Evolutionary conservation across 331 rosid species (phyloP).

Genomic region (Malus hybrid): DNA sequence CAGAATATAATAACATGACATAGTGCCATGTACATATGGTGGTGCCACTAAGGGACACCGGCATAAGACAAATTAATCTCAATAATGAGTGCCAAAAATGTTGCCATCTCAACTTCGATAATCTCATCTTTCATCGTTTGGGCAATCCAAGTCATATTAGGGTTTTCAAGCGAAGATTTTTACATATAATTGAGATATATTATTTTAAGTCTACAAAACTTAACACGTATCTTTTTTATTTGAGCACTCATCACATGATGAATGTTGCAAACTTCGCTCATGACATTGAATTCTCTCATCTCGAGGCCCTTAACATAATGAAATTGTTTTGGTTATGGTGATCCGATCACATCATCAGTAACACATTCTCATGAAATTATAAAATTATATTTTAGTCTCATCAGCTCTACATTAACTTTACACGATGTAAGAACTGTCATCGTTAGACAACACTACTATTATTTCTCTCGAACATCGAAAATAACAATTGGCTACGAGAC

Average conservation of each 20-base stretch:
- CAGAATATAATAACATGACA: background rate
- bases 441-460: background rate
- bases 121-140: background rate
- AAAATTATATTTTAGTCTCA: fast-evolving
- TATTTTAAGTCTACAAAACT: too few species aligned
- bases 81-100: background rate
- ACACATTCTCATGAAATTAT: too few species aligned
- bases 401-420: too few species aligned
- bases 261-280: background rate
- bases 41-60: slow-evolving; percentile 11
- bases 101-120: background rate
- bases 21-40: background rate
- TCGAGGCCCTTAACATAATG: background rate
- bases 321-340: too few species aligned
- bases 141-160: background rate
- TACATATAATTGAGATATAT: too few species aligned
- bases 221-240: too few species aligned
- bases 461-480: background rate
- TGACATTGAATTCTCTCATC: too few species aligned
- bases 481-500: background rate
- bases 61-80: slow-evolving; percentile 26
- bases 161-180: background rate
- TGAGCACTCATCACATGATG: background rate
- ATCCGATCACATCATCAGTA: background rate
- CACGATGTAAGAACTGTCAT: background rate